phyloP scores from a whole-genome alignment of 768 basidiomycete species.

The Boletus sensibilis region DNA sequence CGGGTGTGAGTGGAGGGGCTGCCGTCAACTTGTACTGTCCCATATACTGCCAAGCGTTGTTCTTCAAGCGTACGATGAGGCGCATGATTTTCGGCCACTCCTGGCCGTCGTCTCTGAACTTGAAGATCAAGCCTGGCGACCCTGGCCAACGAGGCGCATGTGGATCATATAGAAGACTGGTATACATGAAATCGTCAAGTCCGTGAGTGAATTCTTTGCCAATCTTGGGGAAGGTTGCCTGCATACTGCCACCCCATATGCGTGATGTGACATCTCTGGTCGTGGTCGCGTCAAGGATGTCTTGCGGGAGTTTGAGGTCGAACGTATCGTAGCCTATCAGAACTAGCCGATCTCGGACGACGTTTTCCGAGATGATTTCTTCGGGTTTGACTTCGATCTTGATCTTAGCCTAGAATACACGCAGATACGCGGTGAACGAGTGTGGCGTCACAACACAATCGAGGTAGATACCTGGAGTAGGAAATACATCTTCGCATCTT shows the following conservation, averaged over 20 bases:
- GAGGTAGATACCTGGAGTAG: constrained; percentile 3
- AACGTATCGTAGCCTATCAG: constrained; percentile 5
- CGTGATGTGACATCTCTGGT: background rate
- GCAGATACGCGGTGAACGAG: background rate
- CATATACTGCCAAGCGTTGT: constrained; percentile 10
- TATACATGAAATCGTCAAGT: constrained; percentile 16
- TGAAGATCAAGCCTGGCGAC: constrained; percentile 9
- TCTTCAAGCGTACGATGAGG: constrained; percentile 11
- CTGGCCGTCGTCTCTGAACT: constrained; percentile 4
- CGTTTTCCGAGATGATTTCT: constrained; percentile 2
- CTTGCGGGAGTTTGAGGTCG: constrained; percentile 6
- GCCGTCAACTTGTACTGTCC: constrained; percentile 15
- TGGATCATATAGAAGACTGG: constrained; percentile 5
- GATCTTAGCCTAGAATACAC: constrained; percentile 4
- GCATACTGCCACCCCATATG: constrained; percentile 10
- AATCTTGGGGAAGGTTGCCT: constrained; percentile 5
- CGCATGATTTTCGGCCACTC: constrained; percentile 15
- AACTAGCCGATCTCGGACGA: constrained; percentile 8
- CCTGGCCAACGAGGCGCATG: constrained; percentile 15
- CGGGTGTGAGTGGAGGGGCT: background rate
- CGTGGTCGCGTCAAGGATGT: constrained; percentile 8
- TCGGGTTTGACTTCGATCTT: constrained; percentile 10
- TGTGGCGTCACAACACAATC: background rate
- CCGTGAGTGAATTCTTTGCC: constrained; percentile 8
- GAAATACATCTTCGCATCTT: constrained; percentile 1